Percentiles rank a stretch among this genome's conserved stretches.
Conservation (phyloP, 352 stramenopile species). For the Globisporangium paddicum region DNA sequence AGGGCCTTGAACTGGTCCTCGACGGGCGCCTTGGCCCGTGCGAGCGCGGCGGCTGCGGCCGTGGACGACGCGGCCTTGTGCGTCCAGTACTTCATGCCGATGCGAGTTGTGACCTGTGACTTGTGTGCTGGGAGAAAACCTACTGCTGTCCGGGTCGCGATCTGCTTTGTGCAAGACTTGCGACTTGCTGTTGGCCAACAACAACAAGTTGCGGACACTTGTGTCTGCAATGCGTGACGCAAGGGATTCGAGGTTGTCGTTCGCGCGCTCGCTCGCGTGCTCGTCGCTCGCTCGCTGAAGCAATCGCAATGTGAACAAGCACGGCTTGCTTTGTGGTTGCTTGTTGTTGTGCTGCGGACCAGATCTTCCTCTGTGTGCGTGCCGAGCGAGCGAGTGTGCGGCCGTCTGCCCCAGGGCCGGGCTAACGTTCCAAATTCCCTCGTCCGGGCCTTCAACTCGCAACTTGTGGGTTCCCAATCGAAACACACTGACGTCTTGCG, state of each 20-base stretch:
- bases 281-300: background rate
- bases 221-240: conserved; percentile 2
- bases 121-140: background rate
- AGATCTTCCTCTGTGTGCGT: conserved; percentile 7
- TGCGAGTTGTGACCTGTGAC: too few species aligned
- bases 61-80: conserved; percentile 1
- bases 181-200: too few species aligned
- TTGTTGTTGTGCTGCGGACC: background rate
- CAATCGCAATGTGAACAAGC: conserved; percentile 3
- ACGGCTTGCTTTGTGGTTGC: background rate
- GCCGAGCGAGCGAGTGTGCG: background rate
- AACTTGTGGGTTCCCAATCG: conserved; percentile 3
- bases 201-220: background rate
- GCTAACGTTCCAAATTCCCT: conserved; percentile 12
- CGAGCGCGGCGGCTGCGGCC: background rate
- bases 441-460: conserved; percentile 5
- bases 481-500: background rate
- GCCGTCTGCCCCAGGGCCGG: background rate
- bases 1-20: conserved; percentile 13
- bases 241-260: conserved; percentile 1
- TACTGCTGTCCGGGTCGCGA: too few species aligned
- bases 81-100: conserved; percentile 14
- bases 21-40: background rate
- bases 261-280: background rate
- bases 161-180: too few species aligned